A percentile compares a stretch with the other conserved stretches of the same genome.
These are phyloP conservation scores for Candida anutae DNA, from an alignment of 1,139 yeast species.

Conservation along the genomic window DNA sequence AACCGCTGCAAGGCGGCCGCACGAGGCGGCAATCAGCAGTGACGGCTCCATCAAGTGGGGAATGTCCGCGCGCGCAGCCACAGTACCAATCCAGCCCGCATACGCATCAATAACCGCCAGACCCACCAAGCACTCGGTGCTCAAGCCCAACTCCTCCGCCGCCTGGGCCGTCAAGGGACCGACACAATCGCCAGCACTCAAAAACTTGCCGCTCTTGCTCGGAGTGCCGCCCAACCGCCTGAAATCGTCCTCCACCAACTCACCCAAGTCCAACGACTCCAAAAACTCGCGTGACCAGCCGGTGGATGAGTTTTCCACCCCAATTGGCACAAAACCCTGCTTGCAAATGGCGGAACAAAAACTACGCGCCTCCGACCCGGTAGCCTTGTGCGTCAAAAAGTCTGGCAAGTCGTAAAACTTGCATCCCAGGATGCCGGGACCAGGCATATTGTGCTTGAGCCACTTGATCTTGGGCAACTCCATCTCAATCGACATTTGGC, in stretches of 20 bases:
- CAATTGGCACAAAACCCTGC: conserved; percentile 89
- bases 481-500: conserved; percentile 97
- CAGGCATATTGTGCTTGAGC: conserved; percentile 82
- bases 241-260: conserved; percentile 70
- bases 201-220: conserved; percentile 60
- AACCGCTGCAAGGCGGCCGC: conserved; percentile 91
- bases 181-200: conserved; percentile 83
- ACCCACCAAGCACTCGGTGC: conserved; percentile 77
- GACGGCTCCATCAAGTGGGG: conserved; percentile 36
- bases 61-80: conserved; percentile 72
- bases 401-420: conserved; percentile 92
- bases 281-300: conserved; percentile 90
- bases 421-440: conserved; percentile 53
- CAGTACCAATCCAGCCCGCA: conserved; percentile 98
- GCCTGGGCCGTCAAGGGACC: conserved; percentile 61
- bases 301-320: conserved; percentile 74
- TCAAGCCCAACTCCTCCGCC: conserved; percentile 80
- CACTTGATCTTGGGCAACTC: conserved; percentile 95
- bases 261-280: conserved; percentile 59
- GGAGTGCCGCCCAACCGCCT: conserved; percentile 78
- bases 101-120: conserved; percentile 96
- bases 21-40: conserved; percentile 44
- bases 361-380: conserved; percentile 79
- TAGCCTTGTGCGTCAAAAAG: conserved; percentile 82
- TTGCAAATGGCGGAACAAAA: conserved; percentile 90